Percentiles rank a stretch among this genome's conserved stretches.
These are phyloP conservation scores for Mucor racemosus DNA, from an alignment of 371 early-diverging fungal genomes.

Conservation along the genomic window DNA sequence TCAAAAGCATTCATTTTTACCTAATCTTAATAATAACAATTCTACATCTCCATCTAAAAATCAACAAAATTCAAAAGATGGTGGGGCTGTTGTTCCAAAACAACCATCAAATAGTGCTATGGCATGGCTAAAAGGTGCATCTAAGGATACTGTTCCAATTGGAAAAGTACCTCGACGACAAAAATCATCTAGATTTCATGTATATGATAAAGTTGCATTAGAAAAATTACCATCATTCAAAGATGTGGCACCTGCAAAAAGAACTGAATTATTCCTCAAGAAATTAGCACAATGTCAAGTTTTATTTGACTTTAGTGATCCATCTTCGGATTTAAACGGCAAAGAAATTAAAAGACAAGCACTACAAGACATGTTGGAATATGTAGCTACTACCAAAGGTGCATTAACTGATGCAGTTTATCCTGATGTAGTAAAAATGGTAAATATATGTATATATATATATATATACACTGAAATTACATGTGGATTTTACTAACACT, in stretches of 20 bases:
- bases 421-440: conserved; percentile 93
- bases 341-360: conserved; percentile 96
- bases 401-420: conserved; percentile 89
- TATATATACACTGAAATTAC: neutral
- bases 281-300: conserved; percentile 91
- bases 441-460: conserved; percentile 36
- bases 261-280: conserved; percentile 81
- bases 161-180: conserved; percentile 85
- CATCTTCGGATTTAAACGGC: conserved; percentile 82
- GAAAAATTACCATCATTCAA: conserved; percentile 72
- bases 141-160: conserved; percentile 80
- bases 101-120: conserved; percentile 68
- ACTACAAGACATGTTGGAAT: conserved; percentile 91
- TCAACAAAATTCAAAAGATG: neutral
- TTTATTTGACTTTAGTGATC: conserved; percentile 94
- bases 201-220: conserved; percentile 74
- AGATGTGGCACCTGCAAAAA: conserved; percentile 75
- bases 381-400: conserved; percentile 83
- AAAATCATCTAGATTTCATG: conserved; percentile 85
- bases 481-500: neutral
- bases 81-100: conserved; percentile 1
- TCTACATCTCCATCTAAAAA: neutral
- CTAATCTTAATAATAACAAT: neutral
- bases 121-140: conserved; percentile 73
- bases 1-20: conserved; percentile 5